Percentiles rank a stretch among this genome's conserved stretches.
Evolutionary conservation across 805 yeast genomes (phyloP).

Genomic region (Lipomyces japonicus): DNA sequence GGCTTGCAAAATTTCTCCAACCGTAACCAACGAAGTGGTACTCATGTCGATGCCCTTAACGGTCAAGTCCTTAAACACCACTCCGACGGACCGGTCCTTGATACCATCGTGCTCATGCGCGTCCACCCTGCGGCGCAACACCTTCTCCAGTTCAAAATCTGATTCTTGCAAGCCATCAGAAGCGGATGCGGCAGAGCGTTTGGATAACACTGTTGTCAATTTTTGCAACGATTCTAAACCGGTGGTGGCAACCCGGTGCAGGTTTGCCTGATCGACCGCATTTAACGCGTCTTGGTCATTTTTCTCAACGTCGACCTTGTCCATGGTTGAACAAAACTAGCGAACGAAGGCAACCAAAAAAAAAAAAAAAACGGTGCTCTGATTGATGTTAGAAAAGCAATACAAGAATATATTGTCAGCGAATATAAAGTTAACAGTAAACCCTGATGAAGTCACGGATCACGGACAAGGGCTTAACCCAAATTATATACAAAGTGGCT

Average conservation of each 20-base stretch:
- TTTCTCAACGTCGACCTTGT: constrained; percentile 18
- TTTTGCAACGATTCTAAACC: constrained; percentile 24
- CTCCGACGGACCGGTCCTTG: constrained; percentile 38
- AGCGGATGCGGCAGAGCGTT: constrained; percentile 30
- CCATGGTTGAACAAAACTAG: no score
- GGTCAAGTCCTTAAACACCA: constrained; percentile 40
- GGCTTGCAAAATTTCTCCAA: constrained; percentile 41
- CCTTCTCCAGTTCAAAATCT: constrained; percentile 36
- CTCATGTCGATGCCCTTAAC: constrained; percentile 48
- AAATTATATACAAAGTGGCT: no score
- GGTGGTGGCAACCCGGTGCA: constrained; percentile 8
- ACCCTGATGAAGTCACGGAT: no score
- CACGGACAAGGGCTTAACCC: no score
- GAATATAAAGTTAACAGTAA: no score
- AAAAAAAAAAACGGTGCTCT: no score
- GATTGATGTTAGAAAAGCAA: no score
- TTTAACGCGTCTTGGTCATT: constrained; percentile 7
- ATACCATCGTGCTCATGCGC: constrained; percentile 36
- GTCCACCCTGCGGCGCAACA: constrained; percentile 32
- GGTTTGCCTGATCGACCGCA: constrained; percentile 2
- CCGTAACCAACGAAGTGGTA: constrained; percentile 46
- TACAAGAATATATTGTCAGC: no score
- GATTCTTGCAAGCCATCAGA: constrained; percentile 31
- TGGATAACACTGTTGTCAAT: constrained; percentile 32
- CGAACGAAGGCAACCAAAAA: no score